phyloP scores from a whole-genome alignment of 345 rosid species.

The Citropsis articulata region DNA sequence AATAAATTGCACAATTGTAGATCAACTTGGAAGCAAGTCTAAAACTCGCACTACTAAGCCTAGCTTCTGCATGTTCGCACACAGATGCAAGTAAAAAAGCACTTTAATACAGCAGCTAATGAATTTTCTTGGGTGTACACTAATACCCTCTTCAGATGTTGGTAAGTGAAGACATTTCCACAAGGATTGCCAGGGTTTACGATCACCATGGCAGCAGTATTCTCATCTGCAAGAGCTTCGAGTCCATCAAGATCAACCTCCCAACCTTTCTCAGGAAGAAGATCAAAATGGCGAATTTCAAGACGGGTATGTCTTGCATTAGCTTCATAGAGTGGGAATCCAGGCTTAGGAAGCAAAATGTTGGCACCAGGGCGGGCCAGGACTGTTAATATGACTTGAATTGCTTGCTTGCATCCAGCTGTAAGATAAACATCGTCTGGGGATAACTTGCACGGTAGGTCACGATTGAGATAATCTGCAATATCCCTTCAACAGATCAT shows the following conservation, averaged over 20 bases:
- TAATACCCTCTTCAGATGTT: conserved; percentile 50
- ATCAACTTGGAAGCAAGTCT: too few relatives aligned
- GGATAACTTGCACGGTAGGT: conserved; percentile 50
- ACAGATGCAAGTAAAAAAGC: too few relatives aligned
- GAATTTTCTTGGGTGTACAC: too few relatives aligned
- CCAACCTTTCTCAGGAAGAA: conserved; percentile 63
- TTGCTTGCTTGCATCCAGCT: conserved; percentile 55
- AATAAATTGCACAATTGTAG: too few relatives aligned
- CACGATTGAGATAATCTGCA: conserved; percentile 51
- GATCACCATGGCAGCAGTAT: conserved; percentile 58
- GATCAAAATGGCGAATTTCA: conserved; percentile 57
- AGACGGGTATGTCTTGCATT: conserved; percentile 33
- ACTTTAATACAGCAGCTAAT: too few relatives aligned
- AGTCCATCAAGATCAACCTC: conserved; percentile 56
- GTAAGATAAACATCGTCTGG: conserved; percentile 51
- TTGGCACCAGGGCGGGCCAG: conserved; percentile 58
- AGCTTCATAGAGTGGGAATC: conserved; percentile 52
- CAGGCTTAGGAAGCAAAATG: conserved; percentile 64
- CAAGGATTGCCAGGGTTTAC: conserved; percentile 67
- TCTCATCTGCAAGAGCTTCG: conserved; percentile 57
- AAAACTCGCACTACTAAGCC: too few relatives aligned
- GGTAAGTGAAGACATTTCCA: conserved; percentile 53
- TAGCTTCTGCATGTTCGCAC: too few relatives aligned
- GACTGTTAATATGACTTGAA: conserved; percentile 38
- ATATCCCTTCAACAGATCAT: conserved; percentile 41